Evolutionary conservation across 2,329 filamentous ascomycete genomes (phyloP).

Genomic region (Cordyceps militaris): DNA sequence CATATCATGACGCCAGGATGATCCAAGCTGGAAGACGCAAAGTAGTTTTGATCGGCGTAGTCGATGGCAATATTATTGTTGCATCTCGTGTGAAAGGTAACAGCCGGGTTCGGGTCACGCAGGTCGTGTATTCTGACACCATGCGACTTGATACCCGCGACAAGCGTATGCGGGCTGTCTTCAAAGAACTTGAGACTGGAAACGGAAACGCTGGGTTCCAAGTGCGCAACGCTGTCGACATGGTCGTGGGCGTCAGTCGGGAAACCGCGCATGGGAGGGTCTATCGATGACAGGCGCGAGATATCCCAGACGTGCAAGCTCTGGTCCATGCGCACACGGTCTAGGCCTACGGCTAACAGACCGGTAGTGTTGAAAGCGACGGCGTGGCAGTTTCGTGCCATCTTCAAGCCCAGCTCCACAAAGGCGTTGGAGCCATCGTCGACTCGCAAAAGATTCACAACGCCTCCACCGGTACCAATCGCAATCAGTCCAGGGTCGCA

Average conservation of each 20-base stretch:
- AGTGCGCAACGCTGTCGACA: slow-evolving; percentile 49
- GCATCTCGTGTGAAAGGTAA: slow-evolving; percentile 58
- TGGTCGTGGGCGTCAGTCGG: slow-evolving; percentile 41
- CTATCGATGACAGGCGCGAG: slow-evolving; percentile 49
- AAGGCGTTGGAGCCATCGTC: slow-evolving; percentile 62
- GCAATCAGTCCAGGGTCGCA: slow-evolving; percentile 59
- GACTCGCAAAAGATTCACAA: slow-evolving; percentile 67
- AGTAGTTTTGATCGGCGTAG: slow-evolving; percentile 74
- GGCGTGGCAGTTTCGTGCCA: slow-evolving; percentile 71
- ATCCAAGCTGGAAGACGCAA: slow-evolving; percentile 70
- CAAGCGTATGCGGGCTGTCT: slow-evolving; percentile 65
- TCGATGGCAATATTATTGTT: slow-evolving; percentile 72
- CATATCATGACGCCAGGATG: slow-evolving; percentile 70
- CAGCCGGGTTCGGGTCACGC: slow-evolving; percentile 48
- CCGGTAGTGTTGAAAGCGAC: slow-evolving; percentile 70
- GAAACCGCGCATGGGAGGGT: slow-evolving; percentile 42
- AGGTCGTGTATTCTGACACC: slow-evolving; percentile 73
- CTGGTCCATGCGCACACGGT: slow-evolving; percentile 73
- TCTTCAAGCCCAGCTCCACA: slow-evolving; percentile 62
- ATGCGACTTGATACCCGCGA: slow-evolving; percentile 68
- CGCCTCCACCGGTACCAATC: slow-evolving; percentile 66
- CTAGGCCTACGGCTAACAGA: slow-evolving; percentile 69
- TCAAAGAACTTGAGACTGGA: slow-evolving; percentile 79
- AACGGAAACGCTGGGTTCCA: slow-evolving; percentile 65
- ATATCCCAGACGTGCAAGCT: slow-evolving; percentile 81